These are phyloP conservation scores for Bacterosira constricta DNA, from an alignment of 108 stramenopile species.

Conservation along the genomic window DNA sequence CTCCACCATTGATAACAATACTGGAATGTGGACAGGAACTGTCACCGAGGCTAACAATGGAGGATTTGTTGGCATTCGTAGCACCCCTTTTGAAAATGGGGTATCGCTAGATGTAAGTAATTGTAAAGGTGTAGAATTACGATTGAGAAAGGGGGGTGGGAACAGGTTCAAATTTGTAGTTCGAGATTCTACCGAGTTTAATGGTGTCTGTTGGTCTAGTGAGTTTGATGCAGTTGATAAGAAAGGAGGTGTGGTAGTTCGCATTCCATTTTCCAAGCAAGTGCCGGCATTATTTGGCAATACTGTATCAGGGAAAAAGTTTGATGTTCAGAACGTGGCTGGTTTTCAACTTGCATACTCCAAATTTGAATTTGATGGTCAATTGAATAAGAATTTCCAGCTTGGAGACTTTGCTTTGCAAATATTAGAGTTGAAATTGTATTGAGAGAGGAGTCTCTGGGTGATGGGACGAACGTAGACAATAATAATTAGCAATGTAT, in stretches of 20 bases:
- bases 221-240: slow-evolving; percentile 42
- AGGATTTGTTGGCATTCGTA: slow-evolving; percentile 83
- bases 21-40: slow-evolving; percentile 74
- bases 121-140: slow-evolving; percentile 67
- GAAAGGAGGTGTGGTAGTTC: slow-evolving; percentile 6
- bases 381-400: slow-evolving; percentile 58
- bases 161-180: slow-evolving; percentile 74
- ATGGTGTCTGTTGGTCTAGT: slow-evolving; percentile 83
- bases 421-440: slow-evolving; percentile 58
- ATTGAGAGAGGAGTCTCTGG: slow-evolving; percentile 26
- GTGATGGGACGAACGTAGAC: neutral
- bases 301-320: slow-evolving; percentile 45
- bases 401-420: slow-evolving; percentile 64
- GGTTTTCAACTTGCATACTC: slow-evolving; percentile 80
- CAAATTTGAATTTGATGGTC: slow-evolving; percentile 84
- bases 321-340: slow-evolving; percentile 52
- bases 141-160: slow-evolving; percentile 25
- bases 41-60: slow-evolving; percentile 87
- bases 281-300: slow-evolving; percentile 75
- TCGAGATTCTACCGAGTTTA: slow-evolving; percentile 79
- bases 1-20: slow-evolving; percentile 59
- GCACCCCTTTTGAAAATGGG: slow-evolving; percentile 56
- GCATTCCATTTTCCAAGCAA: slow-evolving; percentile 66
- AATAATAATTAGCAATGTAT: too few species aligned
- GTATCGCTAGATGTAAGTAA: slow-evolving; percentile 59